phyloP scores from a whole-genome alignment of 805 yeast genomes.

The Kodamaea hsintzibuensis region DNA sequence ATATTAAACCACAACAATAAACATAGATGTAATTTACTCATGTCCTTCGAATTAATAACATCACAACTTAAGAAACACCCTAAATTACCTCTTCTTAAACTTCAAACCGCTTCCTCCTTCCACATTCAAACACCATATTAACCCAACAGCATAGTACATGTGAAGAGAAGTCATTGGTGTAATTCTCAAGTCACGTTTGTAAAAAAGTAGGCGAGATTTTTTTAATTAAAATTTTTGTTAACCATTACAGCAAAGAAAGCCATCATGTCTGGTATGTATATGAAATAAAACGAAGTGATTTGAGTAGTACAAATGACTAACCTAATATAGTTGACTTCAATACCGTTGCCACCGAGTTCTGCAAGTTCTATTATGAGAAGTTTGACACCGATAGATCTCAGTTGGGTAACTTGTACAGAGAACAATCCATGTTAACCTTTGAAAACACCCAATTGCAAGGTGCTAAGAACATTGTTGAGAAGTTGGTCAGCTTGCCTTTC shows the following conservation, averaged over 20 bases:
- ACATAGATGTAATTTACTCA: too few species aligned
- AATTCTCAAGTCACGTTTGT: too few species aligned
- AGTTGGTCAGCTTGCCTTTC: slow-evolving; percentile 85
- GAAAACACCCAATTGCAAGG: slow-evolving; percentile 96
- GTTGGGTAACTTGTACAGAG: slow-evolving; percentile 92
- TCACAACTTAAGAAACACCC: too few species aligned
- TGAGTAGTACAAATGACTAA: slow-evolving; percentile 3
- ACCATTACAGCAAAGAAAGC: neutral
- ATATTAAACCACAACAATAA: too few species aligned
- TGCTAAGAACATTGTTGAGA: slow-evolving; percentile 88
- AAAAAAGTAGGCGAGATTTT: neutral
- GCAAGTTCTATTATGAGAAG: slow-evolving; percentile 92
- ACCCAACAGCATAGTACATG: too few species aligned
- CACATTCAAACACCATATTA: too few species aligned
- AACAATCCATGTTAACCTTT: slow-evolving; percentile 95
- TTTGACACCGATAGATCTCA: slow-evolving; percentile 91
- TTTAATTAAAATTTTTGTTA: neutral
- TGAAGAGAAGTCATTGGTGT: too few species aligned
- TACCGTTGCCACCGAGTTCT: slow-evolving; percentile 71
- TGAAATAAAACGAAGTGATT: neutral
- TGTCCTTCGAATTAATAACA: too few species aligned
- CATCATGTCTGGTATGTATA: slow-evolving; percentile 33
- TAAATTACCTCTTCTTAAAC: too few species aligned
- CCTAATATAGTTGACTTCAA: slow-evolving; percentile 39
- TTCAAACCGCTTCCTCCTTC: too few species aligned